Percentiles rank a stretch among this genome's conserved stretches.
These are phyloP conservation scores for Candida corydali DNA, from an alignment of 805 yeast species.

Conservation along the genomic window DNA sequence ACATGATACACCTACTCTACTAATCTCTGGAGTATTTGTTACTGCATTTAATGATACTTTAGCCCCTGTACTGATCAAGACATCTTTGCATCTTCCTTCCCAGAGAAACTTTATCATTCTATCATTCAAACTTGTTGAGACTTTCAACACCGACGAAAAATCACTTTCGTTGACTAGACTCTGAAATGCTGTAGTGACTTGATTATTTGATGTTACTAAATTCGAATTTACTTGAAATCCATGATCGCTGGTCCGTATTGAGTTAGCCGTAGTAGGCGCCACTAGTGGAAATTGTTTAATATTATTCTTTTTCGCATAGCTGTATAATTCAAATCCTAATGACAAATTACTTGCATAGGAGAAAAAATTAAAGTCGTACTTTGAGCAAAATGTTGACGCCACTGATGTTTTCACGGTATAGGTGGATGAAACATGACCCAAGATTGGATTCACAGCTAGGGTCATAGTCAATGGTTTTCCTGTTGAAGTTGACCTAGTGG, in stretches of 20 bases:
- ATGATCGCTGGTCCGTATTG: slow-evolving; percentile 21
- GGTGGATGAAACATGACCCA: slow-evolving; percentile 85
- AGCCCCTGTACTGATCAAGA: slow-evolving; percentile 72
- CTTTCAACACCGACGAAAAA: slow-evolving; percentile 68
- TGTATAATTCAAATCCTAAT: slow-evolving; percentile 83
- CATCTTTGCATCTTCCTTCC: slow-evolving; percentile 85
- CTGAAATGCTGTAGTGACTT: slow-evolving; percentile 49
- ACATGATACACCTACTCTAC: slow-evolving; percentile 55
- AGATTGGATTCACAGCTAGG: slow-evolving; percentile 77
- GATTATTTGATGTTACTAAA: slow-evolving; percentile 15
- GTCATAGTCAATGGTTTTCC: slow-evolving; percentile 91
- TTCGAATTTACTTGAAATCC: slow-evolving; percentile 25
- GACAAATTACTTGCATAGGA: slow-evolving; percentile 86
- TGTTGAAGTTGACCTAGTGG: slow-evolving; percentile 79
- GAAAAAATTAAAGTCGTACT: slow-evolving; percentile 84
- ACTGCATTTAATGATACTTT: slow-evolving; percentile 39
- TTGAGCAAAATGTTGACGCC: slow-evolving; percentile 72
- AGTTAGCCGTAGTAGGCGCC: slow-evolving; percentile 14
- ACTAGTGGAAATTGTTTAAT: background rate
- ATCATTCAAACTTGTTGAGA: slow-evolving; percentile 65
- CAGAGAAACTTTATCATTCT: slow-evolving; percentile 63
- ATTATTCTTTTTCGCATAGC: slow-evolving; percentile 25
- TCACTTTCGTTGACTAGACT: slow-evolving; percentile 47
- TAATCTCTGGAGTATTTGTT: slow-evolving; percentile 43
- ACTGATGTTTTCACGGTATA: slow-evolving; percentile 80